Base-by-base conservation (phyloP, 331 rosid genomes). In the Pyracantha coccinea region DNA sequence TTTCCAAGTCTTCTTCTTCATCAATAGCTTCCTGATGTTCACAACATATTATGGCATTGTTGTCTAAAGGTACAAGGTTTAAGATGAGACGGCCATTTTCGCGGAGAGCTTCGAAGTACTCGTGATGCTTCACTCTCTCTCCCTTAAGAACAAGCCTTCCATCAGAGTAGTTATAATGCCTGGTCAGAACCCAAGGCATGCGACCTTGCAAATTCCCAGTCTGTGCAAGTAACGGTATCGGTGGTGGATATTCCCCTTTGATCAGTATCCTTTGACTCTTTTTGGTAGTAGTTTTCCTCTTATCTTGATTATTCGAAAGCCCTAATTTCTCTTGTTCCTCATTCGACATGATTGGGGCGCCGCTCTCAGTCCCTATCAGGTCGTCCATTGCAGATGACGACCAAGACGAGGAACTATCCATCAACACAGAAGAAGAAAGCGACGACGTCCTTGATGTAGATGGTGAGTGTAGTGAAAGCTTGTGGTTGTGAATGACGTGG, bases 331-430 rank as follows among this genome's bases (percentile, higher is more conserved):
- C 20, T 27, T 71, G 81, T 5, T 66, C 81, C 1, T 59, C 33
- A 17, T 54, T 74, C 7, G 71, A 29, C 35, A 45, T 69, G 32
- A 15, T 19, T 77, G 59, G 81, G 23, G 86, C 88, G 0, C 94
- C 96, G 14, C 91, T 92, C 71, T 90, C 98, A 1, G 90, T 71
- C 15, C 98, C 98, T 1, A 90, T 86, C 65, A 86, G 17, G 57
- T 90, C 96, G 12, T 78, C 94, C 68, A 77, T 57, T 5, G 61
- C 45, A 0, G 25, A 50, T 6, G 81, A 66, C 6, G 14, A 33
- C 75, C 75, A 71, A 3, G 81, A 38, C 15, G 62, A 14, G 8
- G 32, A 47, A 8, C 62, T 14, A 60, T 71, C 47, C 27, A 61
- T 6, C 4, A 73, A 9, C 15, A 5, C 17, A 16, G 50, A 29